Conservation (phyloP, 306 rosid species). For the Abrus precatorius region DNA sequence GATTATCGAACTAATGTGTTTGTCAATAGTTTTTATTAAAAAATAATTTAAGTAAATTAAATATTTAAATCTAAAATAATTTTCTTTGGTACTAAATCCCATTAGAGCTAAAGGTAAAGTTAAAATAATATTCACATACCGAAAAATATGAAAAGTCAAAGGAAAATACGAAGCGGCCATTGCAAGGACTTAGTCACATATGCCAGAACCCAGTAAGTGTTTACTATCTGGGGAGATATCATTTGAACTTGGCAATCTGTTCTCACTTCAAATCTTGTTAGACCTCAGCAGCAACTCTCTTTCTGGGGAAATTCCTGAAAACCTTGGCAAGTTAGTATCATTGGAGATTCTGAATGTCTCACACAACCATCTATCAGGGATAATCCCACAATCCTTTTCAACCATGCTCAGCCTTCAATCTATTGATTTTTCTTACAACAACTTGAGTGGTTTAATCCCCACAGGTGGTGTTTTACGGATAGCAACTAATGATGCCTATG, state of each 20-base stretch:
- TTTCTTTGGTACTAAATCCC: too few species aligned
- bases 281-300: conserved; percentile 74
- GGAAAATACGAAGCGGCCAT: too few species aligned
- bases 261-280: conserved; percentile 49
- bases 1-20: too few species aligned
- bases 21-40: too few species aligned
- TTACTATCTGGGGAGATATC: conserved; percentile 60
- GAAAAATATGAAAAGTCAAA: too few species aligned
- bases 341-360: conserved; percentile 48
- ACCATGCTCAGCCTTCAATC: conserved; percentile 55
- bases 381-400: conserved; percentile 58
- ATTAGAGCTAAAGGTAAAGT: too few species aligned
- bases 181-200: not conserved
- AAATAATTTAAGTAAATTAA: too few species aligned
- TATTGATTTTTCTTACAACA: conserved; percentile 71
- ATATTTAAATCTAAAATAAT: too few species aligned
- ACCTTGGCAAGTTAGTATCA: conserved; percentile 52
- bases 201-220: too few species aligned
- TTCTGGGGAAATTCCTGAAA: conserved; percentile 63
- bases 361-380: conserved; percentile 54
- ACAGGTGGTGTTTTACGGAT: conserved; percentile 47
- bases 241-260: conserved; percentile 60
- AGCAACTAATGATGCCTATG: conserved; percentile 54
- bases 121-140: too few species aligned
- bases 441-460: conserved; percentile 68